A percentile compares a stretch with the other conserved stretches of the same genome.
Evolutionary conservation across 2,329 filamentous ascomycete species (phyloP).

Genomic region (Trichoderma sp.): DNA sequence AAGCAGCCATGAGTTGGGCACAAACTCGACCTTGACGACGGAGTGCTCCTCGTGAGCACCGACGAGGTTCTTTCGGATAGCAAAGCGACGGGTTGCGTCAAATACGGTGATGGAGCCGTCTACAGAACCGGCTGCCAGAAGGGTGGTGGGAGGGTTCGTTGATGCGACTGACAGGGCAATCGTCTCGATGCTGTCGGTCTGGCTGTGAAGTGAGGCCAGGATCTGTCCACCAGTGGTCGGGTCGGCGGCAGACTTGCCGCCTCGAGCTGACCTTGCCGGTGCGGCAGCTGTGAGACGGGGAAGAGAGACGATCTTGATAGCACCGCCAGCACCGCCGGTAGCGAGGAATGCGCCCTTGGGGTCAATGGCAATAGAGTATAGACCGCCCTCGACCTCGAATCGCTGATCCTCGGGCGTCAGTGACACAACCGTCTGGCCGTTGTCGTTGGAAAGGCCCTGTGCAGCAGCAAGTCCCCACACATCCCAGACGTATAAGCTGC

Average conservation of each 20-base stretch:
- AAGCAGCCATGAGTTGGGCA: conserved; percentile 67
- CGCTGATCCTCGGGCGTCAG: conserved; percentile 82
- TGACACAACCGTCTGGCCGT: conserved; percentile 68
- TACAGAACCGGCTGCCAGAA: conserved; percentile 67
- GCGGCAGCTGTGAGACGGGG: conserved; percentile 57
- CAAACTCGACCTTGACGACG: conserved; percentile 91
- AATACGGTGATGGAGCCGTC: conserved; percentile 82
- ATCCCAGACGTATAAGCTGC: conserved; percentile 89
- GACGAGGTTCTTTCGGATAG: conserved; percentile 77
- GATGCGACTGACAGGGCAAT: conserved; percentile 57
- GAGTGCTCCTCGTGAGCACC: conserved; percentile 85
- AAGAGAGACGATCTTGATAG: conserved; percentile 81
- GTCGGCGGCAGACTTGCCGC: conserved; percentile 40
- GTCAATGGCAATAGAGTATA: conserved; percentile 85
- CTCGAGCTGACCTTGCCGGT: conserved; percentile 29
- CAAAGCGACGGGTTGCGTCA: conserved; percentile 83
- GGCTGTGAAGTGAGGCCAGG: conserved; percentile 78
- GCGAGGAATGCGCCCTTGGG: conserved; percentile 78
- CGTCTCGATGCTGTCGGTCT: conserved; percentile 75
- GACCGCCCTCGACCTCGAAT: conserved; percentile 86
- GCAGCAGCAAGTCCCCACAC: conserved; percentile 77
- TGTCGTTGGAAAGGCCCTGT: conserved; percentile 50
- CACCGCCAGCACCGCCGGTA: conserved; percentile 83
- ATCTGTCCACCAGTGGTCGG: conserved; percentile 58
- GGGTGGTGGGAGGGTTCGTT: conserved; percentile 49